Evolutionary conservation across 2,329 filamentous ascomycete genomes (phyloP).

Genomic region (Drechslerella dactyloides): DNA sequence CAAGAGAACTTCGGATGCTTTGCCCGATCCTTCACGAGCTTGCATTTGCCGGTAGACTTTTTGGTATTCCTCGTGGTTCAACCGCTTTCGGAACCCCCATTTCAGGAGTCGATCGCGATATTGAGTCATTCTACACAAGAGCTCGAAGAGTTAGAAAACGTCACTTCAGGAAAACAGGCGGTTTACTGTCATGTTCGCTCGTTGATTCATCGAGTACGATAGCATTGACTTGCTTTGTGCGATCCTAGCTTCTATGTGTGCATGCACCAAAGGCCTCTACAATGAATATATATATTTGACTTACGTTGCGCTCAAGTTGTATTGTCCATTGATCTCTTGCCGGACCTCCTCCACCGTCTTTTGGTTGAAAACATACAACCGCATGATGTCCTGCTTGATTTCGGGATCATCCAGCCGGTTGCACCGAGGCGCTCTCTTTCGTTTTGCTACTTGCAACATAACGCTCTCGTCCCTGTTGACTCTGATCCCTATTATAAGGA

Average conservation of each 20-base stretch:
- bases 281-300: no score
- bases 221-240: no score
- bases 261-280: no score
- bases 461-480: no score
- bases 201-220: no score
- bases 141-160: not conserved
- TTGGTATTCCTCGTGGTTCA: conserved; percentile 21
- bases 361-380: not conserved
- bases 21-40: conserved; percentile 1
- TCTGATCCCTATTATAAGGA: no score
- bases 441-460: no score
- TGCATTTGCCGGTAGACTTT: not conserved
- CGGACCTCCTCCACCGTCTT: conserved; percentile 12
- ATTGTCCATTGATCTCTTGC: conserved; percentile 11
- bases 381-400: conserved; percentile 14
- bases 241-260: no score
- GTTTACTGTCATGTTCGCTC: no score
- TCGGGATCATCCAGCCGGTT: conserved; percentile 14
- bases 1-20: conserved; percentile 12
- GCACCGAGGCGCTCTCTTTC: conserved; percentile 18
- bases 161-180: not conserved
- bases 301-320: conserved; percentile 16
- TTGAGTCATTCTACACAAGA: not conserved
- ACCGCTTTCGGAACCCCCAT: conserved; percentile 25
- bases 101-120: conserved; percentile 18